Percentiles rank a stretch among this genome's conserved stretches.
These are phyloP conservation scores for Litsea cubeba DNA, from an alignment of 164 flowering plant species.

Conservation along the genomic window DNA sequence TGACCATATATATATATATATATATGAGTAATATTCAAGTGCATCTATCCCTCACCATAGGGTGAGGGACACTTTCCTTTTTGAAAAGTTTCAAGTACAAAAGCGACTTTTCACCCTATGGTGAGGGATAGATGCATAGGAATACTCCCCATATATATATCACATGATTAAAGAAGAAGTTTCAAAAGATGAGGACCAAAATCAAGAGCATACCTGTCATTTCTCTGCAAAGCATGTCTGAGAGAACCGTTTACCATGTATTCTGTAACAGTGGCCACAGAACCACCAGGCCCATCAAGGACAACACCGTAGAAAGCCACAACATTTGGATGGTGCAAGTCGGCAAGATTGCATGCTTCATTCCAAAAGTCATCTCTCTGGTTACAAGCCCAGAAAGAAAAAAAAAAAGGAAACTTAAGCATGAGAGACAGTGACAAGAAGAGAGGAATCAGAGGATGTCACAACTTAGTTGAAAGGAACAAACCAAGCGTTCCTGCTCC, in stretches of 20 bases:
- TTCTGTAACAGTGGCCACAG: conserved; percentile 92
- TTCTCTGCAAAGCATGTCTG: conserved; percentile 70
- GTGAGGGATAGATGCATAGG: no score
- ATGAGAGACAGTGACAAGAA: conserved; percentile 1
- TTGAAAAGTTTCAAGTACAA: no score
- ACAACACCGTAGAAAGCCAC: conserved; percentile 97
- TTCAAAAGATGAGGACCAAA: neutral
- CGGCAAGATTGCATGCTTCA: conserved; percentile 91
- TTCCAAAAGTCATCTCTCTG: conserved; percentile 96
- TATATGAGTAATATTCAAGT: no score
- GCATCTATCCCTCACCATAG: no score
- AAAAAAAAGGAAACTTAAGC: neutral
- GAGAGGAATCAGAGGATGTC: neutral
- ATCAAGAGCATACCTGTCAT: conserved; percentile 46
- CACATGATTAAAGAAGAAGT: neutral
- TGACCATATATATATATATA: no score
- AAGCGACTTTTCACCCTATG: no score
- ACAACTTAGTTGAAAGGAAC: conserved; percentile 16
- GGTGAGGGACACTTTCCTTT: no score
- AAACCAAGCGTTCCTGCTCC: conserved; percentile 86
- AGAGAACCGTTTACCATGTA: conserved; percentile 96
- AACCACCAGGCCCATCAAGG: conserved; percentile 91
- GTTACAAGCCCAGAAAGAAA: conserved; percentile 1
- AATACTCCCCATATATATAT: no score
- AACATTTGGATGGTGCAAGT: conserved; percentile 96